Percentiles rank a stretch among this genome's conserved stretches.
phyloP scores from a whole-genome alignment of 2,329 filamentous ascomycete species.

The Torrubiellomyces zombiae region DNA sequence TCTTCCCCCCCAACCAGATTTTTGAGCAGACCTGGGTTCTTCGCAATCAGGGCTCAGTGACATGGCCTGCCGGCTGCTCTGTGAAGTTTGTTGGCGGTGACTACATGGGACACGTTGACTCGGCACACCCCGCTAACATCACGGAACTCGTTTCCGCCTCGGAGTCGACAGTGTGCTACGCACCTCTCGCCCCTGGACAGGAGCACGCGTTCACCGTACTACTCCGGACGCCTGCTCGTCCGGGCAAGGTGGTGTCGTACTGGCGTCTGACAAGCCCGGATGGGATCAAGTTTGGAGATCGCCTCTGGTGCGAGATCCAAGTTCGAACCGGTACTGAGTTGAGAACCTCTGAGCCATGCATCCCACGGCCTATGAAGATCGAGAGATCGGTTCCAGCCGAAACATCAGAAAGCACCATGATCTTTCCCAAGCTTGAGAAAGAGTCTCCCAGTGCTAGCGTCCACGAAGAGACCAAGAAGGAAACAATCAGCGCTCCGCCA shows the following conservation, averaged over 20 bases:
- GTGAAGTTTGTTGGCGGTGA: slow-evolving; percentile 89
- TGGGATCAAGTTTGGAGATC: slow-evolving; percentile 75
- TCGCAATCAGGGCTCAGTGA: slow-evolving; percentile 59
- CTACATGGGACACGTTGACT: slow-evolving; percentile 87
- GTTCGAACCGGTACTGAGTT: slow-evolving; percentile 36
- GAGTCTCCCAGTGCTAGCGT: slow-evolving; percentile 73
- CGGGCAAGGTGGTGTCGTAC: slow-evolving; percentile 79
- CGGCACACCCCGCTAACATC: slow-evolving; percentile 61
- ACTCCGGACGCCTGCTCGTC: slow-evolving; percentile 62
- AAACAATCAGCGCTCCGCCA: slow-evolving; percentile 32
- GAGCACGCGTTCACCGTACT: slow-evolving; percentile 67
- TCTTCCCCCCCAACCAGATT: slow-evolving; percentile 49
- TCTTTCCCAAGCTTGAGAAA: slow-evolving; percentile 92
- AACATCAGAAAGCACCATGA: slow-evolving; percentile 82
- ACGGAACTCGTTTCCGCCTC: slow-evolving; percentile 61
- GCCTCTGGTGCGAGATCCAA: slow-evolving; percentile 84
- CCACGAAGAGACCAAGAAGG: slow-evolving; percentile 45
- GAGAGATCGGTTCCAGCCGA: too few species aligned
- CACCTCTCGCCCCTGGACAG: slow-evolving; percentile 54
- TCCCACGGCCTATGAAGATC: too few species aligned
- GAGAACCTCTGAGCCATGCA: too few species aligned
- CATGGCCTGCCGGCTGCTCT: slow-evolving; percentile 80
- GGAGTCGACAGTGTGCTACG: slow-evolving; percentile 63
- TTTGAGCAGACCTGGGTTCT: slow-evolving; percentile 90
- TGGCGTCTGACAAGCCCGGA: slow-evolving; percentile 80